A percentile compares a stretch with the other conserved stretches of the same genome.
These are phyloP conservation scores for Cladosporium halotolerans DNA, from an alignment of 2,329 filamentous ascomycete species.

Conservation along the genomic window DNA sequence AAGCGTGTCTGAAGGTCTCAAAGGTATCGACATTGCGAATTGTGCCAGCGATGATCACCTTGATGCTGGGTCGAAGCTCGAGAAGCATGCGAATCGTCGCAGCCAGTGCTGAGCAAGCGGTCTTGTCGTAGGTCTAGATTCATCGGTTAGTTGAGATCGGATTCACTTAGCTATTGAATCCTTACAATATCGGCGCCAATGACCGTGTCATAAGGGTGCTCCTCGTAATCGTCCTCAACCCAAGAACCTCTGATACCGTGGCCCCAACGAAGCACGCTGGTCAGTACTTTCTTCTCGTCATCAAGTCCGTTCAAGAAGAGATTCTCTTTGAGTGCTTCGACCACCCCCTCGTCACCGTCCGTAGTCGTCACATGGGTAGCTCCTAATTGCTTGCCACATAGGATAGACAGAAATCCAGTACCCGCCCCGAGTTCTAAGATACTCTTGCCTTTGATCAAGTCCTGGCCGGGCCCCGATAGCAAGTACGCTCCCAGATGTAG, in stretches of 20 bases:
- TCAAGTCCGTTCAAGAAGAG: slow-evolving; percentile 62
- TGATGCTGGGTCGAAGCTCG: slow-evolving; percentile 47
- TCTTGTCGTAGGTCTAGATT: slow-evolving; percentile 61
- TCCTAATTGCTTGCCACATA: slow-evolving; percentile 62
- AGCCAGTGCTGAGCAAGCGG: slow-evolving; percentile 57
- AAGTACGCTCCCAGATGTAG: slow-evolving; percentile 67
- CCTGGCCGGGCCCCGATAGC: slow-evolving; percentile 42
- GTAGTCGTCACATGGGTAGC: slow-evolving; percentile 59
- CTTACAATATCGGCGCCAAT: slow-evolving; percentile 66
- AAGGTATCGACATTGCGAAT: slow-evolving; percentile 67
- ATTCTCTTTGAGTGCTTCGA: slow-evolving; percentile 61
- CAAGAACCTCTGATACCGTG: slow-evolving; percentile 53
- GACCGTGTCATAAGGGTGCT: slow-evolving; percentile 52
- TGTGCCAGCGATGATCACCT: slow-evolving; percentile 63
- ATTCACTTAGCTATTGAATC: slow-evolving; percentile 15
- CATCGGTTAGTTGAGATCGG: not conserved
- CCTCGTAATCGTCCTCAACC: slow-evolving; percentile 46
- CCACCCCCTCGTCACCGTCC: slow-evolving; percentile 67
- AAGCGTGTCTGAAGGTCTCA: slow-evolving; percentile 55
- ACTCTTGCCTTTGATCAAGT: slow-evolving; percentile 47
- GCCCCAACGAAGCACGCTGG: slow-evolving; percentile 60
- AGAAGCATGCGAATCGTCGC: slow-evolving; percentile 60
- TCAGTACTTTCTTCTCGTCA: slow-evolving; percentile 38
- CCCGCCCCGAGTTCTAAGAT: slow-evolving; percentile 70
- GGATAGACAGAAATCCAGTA: slow-evolving; percentile 67